These are phyloP conservation scores for Rauvolfia tetraphylla DNA, from an alignment of 257 asterid species.

Conservation along the genomic window DNA sequence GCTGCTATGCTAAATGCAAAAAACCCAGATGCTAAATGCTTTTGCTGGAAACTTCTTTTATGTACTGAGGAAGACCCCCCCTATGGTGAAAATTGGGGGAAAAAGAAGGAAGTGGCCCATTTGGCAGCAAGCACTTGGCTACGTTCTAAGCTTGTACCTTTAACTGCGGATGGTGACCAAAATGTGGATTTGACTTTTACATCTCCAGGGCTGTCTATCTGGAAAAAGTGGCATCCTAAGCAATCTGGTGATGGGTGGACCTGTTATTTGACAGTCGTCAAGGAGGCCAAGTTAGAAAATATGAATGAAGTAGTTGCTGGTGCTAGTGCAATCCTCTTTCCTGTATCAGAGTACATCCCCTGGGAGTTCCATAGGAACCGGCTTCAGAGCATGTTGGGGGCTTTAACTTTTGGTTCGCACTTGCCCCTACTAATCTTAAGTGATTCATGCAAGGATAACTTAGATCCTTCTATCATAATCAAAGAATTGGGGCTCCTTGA, in stretches of 20 bases:
- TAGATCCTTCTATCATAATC: slow-evolving; percentile 42
- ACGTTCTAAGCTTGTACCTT: slow-evolving; percentile 69
- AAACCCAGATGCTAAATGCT: slow-evolving; percentile 65
- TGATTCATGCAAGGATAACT: slow-evolving; percentile 40
- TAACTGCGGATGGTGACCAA: slow-evolving; percentile 18
- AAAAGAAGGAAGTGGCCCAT: slow-evolving; percentile 27
- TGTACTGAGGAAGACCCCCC: slow-evolving; percentile 44
- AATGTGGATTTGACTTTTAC: slow-evolving; percentile 46
- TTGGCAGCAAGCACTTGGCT: slow-evolving; percentile 60
- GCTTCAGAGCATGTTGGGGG: slow-evolving; percentile 50
- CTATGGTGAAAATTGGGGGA: slow-evolving; percentile 15
- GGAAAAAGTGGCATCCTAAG: slow-evolving; percentile 67
- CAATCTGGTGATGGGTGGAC: slow-evolving; percentile 39
- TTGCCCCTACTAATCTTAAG: slow-evolving; percentile 75
- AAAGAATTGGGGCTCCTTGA: slow-evolving; percentile 48
- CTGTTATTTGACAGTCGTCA: slow-evolving; percentile 73
- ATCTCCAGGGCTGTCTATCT: slow-evolving; percentile 62
- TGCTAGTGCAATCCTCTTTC: slow-evolving; percentile 65
- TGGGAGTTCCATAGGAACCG: slow-evolving; percentile 58
- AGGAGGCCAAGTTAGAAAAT: slow-evolving; percentile 38
- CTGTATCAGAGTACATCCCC: slow-evolving; percentile 52
- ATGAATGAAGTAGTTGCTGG: slow-evolving; percentile 49
- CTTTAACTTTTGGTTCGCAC: slow-evolving; percentile 57
- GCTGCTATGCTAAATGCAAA: slow-evolving; percentile 53
- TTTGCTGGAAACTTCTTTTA: slow-evolving; percentile 85